These are phyloP conservation scores for Fusarium stilboides DNA, from an alignment of 2,329 filamentous ascomycete species.

Conservation along the genomic window DNA sequence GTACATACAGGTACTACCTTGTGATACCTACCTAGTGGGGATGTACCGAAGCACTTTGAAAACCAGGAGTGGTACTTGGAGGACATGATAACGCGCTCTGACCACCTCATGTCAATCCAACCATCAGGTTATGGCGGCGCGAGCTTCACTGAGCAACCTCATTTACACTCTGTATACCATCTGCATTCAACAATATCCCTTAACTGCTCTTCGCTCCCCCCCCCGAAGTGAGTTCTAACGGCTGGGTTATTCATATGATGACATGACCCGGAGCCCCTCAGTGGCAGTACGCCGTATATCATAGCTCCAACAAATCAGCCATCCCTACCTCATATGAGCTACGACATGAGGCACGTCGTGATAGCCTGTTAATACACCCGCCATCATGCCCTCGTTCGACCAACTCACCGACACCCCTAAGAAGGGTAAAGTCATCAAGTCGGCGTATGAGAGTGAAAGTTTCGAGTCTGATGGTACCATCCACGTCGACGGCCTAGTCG, in stretches of 20 bases:
- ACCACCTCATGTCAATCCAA: constrained; percentile 28
- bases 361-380: constrained; percentile 38
- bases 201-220: background rate
- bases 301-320: background rate
- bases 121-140: constrained; percentile 22
- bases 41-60: constrained; percentile 37
- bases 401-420: constrained; percentile 63
- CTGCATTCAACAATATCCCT: constrained; percentile 4
- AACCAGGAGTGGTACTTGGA: constrained; percentile 36
- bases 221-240: background rate
- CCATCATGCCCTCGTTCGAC: constrained; percentile 66
- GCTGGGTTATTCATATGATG: constrained; percentile 21
- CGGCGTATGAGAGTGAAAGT: constrained; percentile 86
- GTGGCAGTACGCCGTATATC: constrained; percentile 37
- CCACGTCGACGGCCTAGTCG: constrained; percentile 84
- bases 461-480: constrained; percentile 90
- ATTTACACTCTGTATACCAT: constrained; percentile 12
- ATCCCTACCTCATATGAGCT: constrained; percentile 28
- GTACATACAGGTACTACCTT: too few relatives aligned
- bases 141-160: constrained; percentile 32
- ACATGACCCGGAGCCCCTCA: constrained; percentile 29
- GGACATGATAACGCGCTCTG: constrained; percentile 29
- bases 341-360: constrained; percentile 47
- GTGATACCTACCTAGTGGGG: too few relatives aligned
- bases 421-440: constrained; percentile 73